phyloP scores from a whole-genome alignment of 2,329 filamentous ascomycete species.

The Ceratocystis albifundus region DNA sequence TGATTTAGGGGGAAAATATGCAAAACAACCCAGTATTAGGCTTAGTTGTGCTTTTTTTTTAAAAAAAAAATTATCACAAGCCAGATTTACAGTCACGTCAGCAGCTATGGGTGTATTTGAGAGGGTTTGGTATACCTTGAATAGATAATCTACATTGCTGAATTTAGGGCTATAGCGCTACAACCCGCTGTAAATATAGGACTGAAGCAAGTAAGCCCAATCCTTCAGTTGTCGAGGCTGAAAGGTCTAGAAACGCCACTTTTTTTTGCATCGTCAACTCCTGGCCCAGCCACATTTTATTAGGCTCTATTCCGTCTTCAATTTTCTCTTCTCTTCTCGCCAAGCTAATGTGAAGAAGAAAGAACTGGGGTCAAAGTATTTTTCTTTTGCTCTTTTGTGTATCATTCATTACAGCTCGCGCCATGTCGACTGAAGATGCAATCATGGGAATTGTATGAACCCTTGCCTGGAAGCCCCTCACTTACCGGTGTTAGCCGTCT shows the following conservation, averaged over 20 bases:
- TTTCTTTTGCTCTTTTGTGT: not conserved
- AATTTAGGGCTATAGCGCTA: not conserved
- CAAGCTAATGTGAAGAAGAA: not conserved
- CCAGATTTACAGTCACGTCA: not conserved
- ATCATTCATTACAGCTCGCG: not conserved
- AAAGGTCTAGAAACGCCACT: not conserved
- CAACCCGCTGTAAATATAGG: not conserved
- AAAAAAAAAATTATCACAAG: not conserved
- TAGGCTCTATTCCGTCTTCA: not conserved
- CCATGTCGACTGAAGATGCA: conserved; percentile 15
- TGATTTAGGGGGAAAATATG: not conserved
- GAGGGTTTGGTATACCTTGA: not conserved
- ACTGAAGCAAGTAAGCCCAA: no score
- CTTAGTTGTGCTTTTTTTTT: not conserved
- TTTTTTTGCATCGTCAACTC: conserved; percentile 2
- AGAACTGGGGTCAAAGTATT: conserved; percentile 12
- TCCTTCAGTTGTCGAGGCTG: no score
- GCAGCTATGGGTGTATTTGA: not conserved
- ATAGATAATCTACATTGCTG: not conserved
- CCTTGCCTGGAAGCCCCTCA: not conserved
- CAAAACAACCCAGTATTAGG: not conserved
- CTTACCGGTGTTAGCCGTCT: not conserved
- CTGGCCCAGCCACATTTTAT: conserved; percentile 1
- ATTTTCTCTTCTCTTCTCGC: not conserved
- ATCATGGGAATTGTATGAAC: conserved; percentile 44